Evolutionary conservation across 805 yeast genomes (phyloP), one percentile per base, ranked within the genome.

Genomic region (Lipomyces sp.): DNA sequence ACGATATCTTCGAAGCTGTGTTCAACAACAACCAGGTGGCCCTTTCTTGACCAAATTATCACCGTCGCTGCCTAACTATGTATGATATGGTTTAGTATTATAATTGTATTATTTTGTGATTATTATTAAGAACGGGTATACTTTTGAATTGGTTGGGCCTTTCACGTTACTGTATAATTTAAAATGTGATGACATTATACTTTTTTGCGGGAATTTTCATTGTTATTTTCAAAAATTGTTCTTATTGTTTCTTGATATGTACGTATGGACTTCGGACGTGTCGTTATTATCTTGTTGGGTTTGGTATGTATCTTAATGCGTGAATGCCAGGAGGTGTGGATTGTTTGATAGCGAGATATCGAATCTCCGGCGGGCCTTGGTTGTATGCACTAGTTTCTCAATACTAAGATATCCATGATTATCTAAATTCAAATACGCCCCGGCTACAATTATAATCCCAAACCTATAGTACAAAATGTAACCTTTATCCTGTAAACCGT

Each of bases 1-100:
- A 76, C 2, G 93, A 87, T 71, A 74, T 92, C 51, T 74, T 83
- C 72, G 58, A 48, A 18, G n/a, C 18, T 7, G 34, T 59, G 4
- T 18, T 18, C 29, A 35, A 48, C 24, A n/a, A 42, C 48, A 18
- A 18, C 8, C n/a, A 42, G n/a, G 48, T 42, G 48, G 48, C n/a
- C n/a, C 24, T 42, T 3, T 7, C 48, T 4, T 42, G 18, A n/a
- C 10, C 48, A 42, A 37, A 37, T 42, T 42, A 42, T 42, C 48
- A 42, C 8, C 18, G 18, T 13, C 6, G 48, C 48, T 42, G 48
- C 15, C 48, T 42, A 11, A 42, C 4, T 42, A 15, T 42, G 48
- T 42, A 42, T 42, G 48, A 42, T 42, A 42, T 42, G 48, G 15
- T 13, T 42, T 42, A 42, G 48, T 42, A 42, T 24, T 42, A 42